These are phyloP conservation scores for Fusarium sp. DNA, from an alignment of 2,329 filamentous ascomycete species.

Conservation along the genomic window DNA sequence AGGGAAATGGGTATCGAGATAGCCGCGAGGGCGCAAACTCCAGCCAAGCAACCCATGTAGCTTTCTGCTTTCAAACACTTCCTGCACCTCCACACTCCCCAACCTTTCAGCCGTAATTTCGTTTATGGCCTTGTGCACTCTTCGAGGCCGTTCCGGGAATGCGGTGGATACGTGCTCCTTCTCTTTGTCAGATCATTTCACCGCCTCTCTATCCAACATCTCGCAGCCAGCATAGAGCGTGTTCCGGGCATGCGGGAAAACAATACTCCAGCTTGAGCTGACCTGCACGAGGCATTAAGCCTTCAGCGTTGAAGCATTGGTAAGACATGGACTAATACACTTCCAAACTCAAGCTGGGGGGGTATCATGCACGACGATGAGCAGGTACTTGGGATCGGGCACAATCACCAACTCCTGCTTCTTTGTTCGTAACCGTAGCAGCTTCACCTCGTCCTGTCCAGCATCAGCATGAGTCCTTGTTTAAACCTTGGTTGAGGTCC, in stretches of 20 bases:
- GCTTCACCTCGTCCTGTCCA: conserved; percentile 77
- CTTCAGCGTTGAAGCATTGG: conserved; percentile 25
- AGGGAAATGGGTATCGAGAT: conserved; percentile 26
- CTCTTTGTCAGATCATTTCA: conserved; percentile 17
- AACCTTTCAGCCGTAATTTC: conserved; percentile 19
- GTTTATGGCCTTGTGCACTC: conserved; percentile 17
- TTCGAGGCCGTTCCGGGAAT: conserved; percentile 20
- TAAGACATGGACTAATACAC: conserved; percentile 20
- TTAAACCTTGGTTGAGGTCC: conserved; percentile 9
- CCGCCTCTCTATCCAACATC: conserved; percentile 17
- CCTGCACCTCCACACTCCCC: conserved; percentile 7
- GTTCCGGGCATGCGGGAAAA: conserved; percentile 9
- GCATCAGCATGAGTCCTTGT: conserved; percentile 37
- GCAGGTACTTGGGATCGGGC: conserved; percentile 81
- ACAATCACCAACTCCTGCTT: conserved; percentile 88
- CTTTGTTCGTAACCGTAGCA: conserved; percentile 82
- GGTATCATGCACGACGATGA: conserved; percentile 86
- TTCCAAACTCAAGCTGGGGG: conserved; percentile 67
- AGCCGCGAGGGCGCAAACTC: conserved; percentile 32
- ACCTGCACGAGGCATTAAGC: conserved; percentile 16
- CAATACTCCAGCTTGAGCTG: conserved; percentile 14
- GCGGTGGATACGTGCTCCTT: conserved; percentile 23
- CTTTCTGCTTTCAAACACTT: conserved; percentile 4
- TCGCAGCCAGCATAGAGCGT: conserved; percentile 12
- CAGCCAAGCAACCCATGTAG: conserved; percentile 25